phyloP scores from a whole-genome alignment of 306 rosid genomes.

The Canavalia ensiformis region DNA sequence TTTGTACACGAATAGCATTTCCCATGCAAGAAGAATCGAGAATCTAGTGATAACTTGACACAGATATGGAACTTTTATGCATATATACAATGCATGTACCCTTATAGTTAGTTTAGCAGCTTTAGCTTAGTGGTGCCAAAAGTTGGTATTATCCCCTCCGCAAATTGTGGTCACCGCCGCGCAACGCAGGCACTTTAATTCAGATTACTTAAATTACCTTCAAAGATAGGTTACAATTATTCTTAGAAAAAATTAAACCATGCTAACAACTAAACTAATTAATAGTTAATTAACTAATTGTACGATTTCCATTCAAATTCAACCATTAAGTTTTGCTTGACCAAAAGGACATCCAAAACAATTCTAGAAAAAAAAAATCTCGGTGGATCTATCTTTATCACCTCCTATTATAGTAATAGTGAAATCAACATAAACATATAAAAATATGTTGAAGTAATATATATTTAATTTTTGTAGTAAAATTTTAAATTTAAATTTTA shows the following conservation, averaged over 20 bases:
- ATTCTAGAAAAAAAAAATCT: background rate
- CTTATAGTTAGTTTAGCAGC: slow-evolving; percentile 41
- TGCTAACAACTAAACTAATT: slow-evolving; percentile 15
- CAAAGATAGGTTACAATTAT: slow-evolving; percentile 8
- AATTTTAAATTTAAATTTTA: no score
- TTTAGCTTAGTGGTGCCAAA: slow-evolving; percentile 51
- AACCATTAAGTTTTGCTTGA: slow-evolving; percentile 30
- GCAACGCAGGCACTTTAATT: slow-evolving; percentile 50
- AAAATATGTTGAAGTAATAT: no score
- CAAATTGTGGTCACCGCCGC: slow-evolving; percentile 54
- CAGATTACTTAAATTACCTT: slow-evolving; percentile 35
- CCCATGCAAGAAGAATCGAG: slow-evolving; percentile 19
- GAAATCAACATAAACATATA: no score
- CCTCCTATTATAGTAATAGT: slow-evolving; percentile 21
- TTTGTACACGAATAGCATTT: background rate
- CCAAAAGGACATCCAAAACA: background rate
- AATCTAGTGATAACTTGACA: slow-evolving; percentile 16
- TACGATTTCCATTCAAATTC: background rate
- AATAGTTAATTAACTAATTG: slow-evolving; percentile 20
- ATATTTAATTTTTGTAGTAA: no score
- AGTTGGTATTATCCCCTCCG: slow-evolving; percentile 48
- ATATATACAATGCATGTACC: slow-evolving; percentile 4
- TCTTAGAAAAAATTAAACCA: slow-evolving; percentile 11
- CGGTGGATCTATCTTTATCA: slow-evolving; percentile 35
- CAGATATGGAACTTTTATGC: background rate